These are phyloP conservation scores for Capsicum baccatum DNA, from an alignment of 257 asterid species.

Conservation along the genomic window DNA sequence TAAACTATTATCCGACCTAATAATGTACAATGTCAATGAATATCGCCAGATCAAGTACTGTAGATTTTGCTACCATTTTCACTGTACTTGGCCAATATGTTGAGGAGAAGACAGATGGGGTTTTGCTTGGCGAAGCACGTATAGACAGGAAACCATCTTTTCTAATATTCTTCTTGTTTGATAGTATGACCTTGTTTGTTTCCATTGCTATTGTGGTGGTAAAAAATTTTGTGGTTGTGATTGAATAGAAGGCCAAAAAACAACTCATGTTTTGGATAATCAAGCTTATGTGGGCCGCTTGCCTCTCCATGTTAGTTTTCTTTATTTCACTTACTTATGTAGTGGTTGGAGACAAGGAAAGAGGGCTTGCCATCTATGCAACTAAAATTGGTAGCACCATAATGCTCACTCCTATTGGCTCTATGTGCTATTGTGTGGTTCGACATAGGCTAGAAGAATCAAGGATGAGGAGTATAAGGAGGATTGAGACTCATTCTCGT, in stretches of 20 bases:
- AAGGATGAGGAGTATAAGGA: conserved; percentile 71
- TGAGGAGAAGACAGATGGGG: conserved; percentile 46
- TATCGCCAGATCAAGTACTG: conserved; percentile 39
- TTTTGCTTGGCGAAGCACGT: conserved; percentile 76
- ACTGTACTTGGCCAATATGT: conserved; percentile 93
- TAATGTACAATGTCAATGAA: too few species aligned
- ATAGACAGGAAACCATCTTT: conserved; percentile 76
- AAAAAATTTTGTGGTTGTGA: conserved; percentile 90
- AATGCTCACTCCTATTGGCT: conserved; percentile 88
- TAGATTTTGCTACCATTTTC: conserved; percentile 91
- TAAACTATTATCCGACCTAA: too few species aligned
- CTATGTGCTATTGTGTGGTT: conserved; percentile 88
- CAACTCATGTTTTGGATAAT: conserved; percentile 90
- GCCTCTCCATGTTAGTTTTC: conserved; percentile 79
- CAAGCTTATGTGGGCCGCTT: conserved; percentile 97
- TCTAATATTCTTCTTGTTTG: conserved; percentile 78
- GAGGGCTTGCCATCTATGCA: conserved; percentile 82
- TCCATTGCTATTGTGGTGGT: conserved; percentile 98
- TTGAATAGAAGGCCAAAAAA: conserved; percentile 85
- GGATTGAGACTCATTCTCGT: conserved; percentile 60
- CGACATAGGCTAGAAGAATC: conserved; percentile 82
- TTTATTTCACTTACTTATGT: conserved; percentile 83
- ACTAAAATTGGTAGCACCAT: conserved; percentile 75
- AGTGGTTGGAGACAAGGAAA: conserved; percentile 76
- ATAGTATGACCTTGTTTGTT: conserved; percentile 80